These are phyloP conservation scores for Eucalyptus tenuipes DNA, from an alignment of 345 rosid species.

Conservation along the genomic window DNA sequence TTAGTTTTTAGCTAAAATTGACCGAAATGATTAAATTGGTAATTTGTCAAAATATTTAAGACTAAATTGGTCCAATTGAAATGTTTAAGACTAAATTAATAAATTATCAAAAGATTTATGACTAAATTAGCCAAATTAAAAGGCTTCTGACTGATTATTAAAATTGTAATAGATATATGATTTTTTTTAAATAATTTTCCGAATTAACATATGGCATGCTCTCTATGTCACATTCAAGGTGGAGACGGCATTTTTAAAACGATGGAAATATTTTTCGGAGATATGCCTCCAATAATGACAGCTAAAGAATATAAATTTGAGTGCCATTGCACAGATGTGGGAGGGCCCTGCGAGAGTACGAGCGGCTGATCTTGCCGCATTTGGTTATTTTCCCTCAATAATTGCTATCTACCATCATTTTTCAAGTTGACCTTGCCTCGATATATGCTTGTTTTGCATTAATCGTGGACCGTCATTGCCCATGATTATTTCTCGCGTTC, in stretches of 20 bases:
- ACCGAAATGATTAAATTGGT: neutral
- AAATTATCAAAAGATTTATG: neutral
- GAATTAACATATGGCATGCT: neutral
- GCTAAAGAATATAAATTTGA: neutral
- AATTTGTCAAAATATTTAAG: neutral
- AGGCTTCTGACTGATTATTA: rapidly evolving
- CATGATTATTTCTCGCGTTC: neutral
- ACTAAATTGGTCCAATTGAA: no score
- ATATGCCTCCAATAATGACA: neutral
- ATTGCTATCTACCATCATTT: neutral
- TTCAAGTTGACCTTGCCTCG: neutral
- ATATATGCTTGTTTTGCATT: neutral
- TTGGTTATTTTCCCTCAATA: neutral
- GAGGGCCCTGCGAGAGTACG: neutral
- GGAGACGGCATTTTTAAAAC: neutral
- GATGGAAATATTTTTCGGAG: neutral
- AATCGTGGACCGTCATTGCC: neutral
- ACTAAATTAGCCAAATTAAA: neutral
- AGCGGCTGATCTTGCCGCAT: neutral
- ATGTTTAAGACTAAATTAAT: neutral
- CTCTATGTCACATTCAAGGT: neutral
- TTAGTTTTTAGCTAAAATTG: neutral
- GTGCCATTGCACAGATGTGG: neutral
- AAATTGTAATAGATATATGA: no score
- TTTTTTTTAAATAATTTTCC: neutral